phyloP scores from a whole-genome alignment of 441 rosid species.

The Monsonia emarginata region DNA sequence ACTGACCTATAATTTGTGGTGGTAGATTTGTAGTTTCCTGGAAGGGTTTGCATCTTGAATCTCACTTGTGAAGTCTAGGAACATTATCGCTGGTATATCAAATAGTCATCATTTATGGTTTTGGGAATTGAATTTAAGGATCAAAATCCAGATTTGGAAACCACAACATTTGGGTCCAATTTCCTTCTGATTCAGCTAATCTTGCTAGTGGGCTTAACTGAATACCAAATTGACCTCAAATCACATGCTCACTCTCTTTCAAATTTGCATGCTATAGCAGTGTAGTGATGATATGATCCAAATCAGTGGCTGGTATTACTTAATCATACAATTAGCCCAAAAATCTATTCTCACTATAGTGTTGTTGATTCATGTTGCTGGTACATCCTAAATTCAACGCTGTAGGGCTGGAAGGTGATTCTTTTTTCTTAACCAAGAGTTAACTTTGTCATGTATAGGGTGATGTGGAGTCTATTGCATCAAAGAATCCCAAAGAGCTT shows the following conservation, averaged over 20 bases:
- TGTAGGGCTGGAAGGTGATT: background rate
- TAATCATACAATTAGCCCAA: background rate
- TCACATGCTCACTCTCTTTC: background rate
- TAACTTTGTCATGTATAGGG: constrained; percentile 45
- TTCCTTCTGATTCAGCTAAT: background rate
- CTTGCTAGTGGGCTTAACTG: background rate
- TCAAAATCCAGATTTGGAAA: background rate
- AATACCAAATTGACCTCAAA: background rate
- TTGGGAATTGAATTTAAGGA: background rate
- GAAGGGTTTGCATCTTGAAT: background rate
- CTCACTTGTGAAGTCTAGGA: constrained; percentile 2
- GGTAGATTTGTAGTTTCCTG: background rate
- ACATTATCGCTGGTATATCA: background rate
- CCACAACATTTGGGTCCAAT: background rate
- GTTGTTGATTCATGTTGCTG: background rate
- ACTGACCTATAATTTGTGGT: background rate
- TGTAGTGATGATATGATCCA: background rate
- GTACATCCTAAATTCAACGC: background rate
- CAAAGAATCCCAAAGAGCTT: constrained; percentile 89
- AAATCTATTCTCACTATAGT: background rate
- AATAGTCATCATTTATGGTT: background rate
- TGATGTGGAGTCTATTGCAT: constrained; percentile 97
- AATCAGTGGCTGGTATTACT: background rate
- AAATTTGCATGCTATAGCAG: background rate
- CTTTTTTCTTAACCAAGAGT: background rate